Base-by-base conservation (phyloP, 768 basidiomycete genomes). In the Kwoniella heveanensis region DNA sequence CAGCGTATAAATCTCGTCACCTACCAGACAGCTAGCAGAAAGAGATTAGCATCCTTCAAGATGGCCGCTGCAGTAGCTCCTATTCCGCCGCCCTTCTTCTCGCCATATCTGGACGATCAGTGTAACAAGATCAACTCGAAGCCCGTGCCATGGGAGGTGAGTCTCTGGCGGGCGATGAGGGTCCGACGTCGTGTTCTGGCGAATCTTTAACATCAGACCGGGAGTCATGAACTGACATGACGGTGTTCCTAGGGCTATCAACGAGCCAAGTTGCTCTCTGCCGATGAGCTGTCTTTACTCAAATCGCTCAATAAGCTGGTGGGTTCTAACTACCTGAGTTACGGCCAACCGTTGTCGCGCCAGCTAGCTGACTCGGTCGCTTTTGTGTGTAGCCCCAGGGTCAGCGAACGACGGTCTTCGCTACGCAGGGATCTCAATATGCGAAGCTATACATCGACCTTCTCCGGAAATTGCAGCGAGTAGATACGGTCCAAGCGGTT, bases 121-220 rank as follows among this genome's bases (percentile, higher is more conserved):
- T 89, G 91, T 8, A 84, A 88, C 56, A 94, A 95, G 84, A 92
- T 94, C 65, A 85, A 89, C 71, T 85, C 88, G 8, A 96, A 94
- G 80, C 88, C 88, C 0, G 91, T 96, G 10, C 93, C 93, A 68
- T 98, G 95, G 95, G 93, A 96, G 88, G 95, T 95, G 62, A 62
- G 83, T 64, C 32, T 21, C 15, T 52, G 25, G 19, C 27, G 32
- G 36, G 8, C 46, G 93, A 96, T 88, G 94, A 95, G 60, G 63
- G 83, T 64, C n/a, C n/a, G n/a, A n/a, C n/a, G n/a, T n/a, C n/a
- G n/a, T n/a, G n/a, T n/a, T n/a, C n/a, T n/a, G n/a, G n/a, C n/a
- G n/a, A n/a, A n/a, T 32, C 21, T 21, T 51, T 24, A 19, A 24
- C 32, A n/a, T 32, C 32, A 6, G 32, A 5, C 32, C 5, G 13